Base-by-base conservation (phyloP, 371 early-diverging fungal species). In the Rhizopus microsporus region DNA sequence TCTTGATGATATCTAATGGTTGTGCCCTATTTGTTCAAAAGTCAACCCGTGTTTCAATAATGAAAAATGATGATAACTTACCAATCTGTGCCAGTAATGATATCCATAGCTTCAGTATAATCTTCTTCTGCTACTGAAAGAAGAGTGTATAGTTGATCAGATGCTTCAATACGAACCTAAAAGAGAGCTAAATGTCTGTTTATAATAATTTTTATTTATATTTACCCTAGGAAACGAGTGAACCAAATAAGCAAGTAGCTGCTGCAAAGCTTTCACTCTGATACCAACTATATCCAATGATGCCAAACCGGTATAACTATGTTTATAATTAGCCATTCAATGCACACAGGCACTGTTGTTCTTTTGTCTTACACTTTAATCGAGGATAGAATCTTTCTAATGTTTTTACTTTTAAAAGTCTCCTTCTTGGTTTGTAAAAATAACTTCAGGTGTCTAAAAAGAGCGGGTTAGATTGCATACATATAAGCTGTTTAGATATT, bases 191-290 rank as follows among this genome's bases (percentile, higher is more conserved):
- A 38, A 17, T 34, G 37, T 32, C 16, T 10, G 17, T 30, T 12
- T 7, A 47, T 4, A 46, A 17, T 49, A 33, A 16, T 13, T 43
- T 51, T 34, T n/a, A 37, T 57, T n/a, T 37, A 0, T 23, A 16
- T 56, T 72, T 67, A 79, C 80, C 62, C 75, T 72, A 31, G 83
- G 83, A 52, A 74, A 83, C 31, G 79, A 69, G 53, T 83, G 83
- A 1, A 78, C 65, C 31, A 83, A 59, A 54, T 75, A 80, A 6
- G 72, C 40, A 7, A 83, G 57, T 48, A 83, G 43, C 61, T 83
- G 81, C 33, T 73, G 78, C 33, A 79, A 48, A 13, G 80, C 72
- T 29, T 67, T 74, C 32, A 44, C 67, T 52, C 59, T 76, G 7
- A 70, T 67, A 43, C 54, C 63, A n/a, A 60, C 43, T 6, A 37